Conservation (phyloP, 2,329 filamentous ascomycete genomes). For the Cercospora sojina region DNA sequence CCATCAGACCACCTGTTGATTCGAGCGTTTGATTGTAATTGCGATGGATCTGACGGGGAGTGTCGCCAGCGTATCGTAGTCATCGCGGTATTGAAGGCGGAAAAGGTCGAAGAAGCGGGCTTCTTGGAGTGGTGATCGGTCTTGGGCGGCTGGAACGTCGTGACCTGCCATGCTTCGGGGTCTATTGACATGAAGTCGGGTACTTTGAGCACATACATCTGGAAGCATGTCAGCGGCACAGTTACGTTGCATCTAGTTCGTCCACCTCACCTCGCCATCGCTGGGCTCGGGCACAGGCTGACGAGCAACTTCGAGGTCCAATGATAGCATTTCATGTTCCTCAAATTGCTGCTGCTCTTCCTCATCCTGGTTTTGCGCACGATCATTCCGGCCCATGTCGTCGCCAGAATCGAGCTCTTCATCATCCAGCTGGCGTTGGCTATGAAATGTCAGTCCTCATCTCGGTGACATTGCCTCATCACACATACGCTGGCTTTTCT, state of each 20-base stretch:
- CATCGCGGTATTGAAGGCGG: conserved; percentile 63
- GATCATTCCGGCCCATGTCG: conserved; percentile 64
- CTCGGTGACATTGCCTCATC: not conserved
- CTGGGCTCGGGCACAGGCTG: conserved; percentile 69
- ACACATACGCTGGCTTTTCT: conserved; percentile 31
- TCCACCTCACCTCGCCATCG: conserved; percentile 62
- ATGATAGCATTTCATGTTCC: conserved; percentile 52
- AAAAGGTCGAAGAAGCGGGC: conserved; percentile 51
- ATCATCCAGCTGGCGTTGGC: conserved; percentile 52
- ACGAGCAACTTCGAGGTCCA: conserved; percentile 64
- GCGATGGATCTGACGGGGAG: conserved; percentile 62
- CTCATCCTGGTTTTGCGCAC: conserved; percentile 47
- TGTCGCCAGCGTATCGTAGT: conserved; percentile 69
- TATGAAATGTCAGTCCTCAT: conserved; percentile 14
- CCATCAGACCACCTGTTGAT: conserved; percentile 78
- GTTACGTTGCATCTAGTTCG: not conserved
- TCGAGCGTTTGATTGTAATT: conserved; percentile 72
- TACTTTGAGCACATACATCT: conserved; percentile 70
- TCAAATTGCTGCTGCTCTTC: conserved; percentile 49
- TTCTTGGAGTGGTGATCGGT: conserved; percentile 56
- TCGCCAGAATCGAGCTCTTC: conserved; percentile 63
- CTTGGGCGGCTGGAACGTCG: conserved; percentile 64
- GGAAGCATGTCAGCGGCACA: conserved; percentile 8
- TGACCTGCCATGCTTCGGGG: conserved; percentile 64
- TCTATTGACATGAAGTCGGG: conserved; percentile 71